Evolutionary conservation across 768 basidiomycete genomes (phyloP), one percentile per base, ranked within the genome.

Genomic region (Termitomyces bulborhizus): DNA sequence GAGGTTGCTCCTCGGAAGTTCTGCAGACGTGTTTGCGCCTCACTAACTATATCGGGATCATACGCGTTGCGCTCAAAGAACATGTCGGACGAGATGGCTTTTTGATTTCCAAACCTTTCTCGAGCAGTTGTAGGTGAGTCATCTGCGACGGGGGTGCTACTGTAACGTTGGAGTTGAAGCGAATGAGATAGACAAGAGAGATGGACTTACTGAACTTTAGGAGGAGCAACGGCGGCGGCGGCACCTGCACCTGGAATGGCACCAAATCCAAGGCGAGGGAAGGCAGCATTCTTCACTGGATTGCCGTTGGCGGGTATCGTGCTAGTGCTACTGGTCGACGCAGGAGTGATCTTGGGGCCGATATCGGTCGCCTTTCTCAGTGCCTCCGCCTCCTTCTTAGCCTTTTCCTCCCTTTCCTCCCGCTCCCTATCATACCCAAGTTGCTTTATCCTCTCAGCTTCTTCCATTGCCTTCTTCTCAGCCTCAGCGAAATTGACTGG

Each of bases 1-100:
- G 92, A 84, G 0, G 88, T 90, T 13, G 95, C 92, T 11, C 96
- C 96, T 63, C 85, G 83, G 83, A 99, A 99, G 40, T 81, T 74
- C 62, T 86, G 82, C 41, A 98, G 74, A 2, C 96, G 85, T 11
- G 79, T 71, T 65, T 92, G 88, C 5, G 94, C 94, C 71, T 98
- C 93, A 45, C 76, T 71, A 41, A 80, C 64, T 3, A 83, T 77
- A 37, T 68, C 64, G 1, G 91, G 83, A 66, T 98, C 95, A 71
- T 97, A 98, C 21, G 84, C 69, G 47, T 89, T 88, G 41, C 96
- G 82, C 24, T 87, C 93, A 68, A 98, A 98, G 76, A 88, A 98
- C 90, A 94, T 93, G 66, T 98, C 97, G 3, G 93, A 96, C 5
- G 95, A 98, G 68, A 99, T 99, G 52, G 83, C 93, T 67, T 98